phyloP scores from a whole-genome alignment of 2,329 filamentous ascomycete species.

The Stachybotrys echinatus region DNA sequence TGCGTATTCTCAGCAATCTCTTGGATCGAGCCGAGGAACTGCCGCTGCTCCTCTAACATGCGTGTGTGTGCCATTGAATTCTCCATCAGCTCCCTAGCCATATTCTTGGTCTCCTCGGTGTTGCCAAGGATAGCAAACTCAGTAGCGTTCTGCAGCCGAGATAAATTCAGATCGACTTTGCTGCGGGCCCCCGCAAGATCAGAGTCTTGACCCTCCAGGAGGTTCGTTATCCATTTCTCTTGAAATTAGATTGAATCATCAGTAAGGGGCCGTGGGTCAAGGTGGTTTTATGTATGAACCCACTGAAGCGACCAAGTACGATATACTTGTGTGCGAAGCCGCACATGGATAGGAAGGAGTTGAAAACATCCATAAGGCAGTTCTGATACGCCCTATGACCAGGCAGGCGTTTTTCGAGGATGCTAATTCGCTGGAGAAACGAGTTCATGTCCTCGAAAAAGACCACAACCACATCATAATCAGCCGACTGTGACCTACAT shows the following conservation, averaged over 20 bases:
- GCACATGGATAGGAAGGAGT: slow-evolving; percentile 24
- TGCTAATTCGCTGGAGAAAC: slow-evolving; percentile 26
- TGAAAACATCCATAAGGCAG: slow-evolving; percentile 30
- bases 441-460: slow-evolving; percentile 33
- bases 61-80: slow-evolving; percentile 17
- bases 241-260: no score
- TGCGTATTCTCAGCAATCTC: slow-evolving; percentile 19
- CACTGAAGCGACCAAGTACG: slow-evolving; percentile 24
- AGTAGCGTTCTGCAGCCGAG: slow-evolving; percentile 22
- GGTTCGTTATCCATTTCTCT: slow-evolving; percentile 23
- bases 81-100: slow-evolving; percentile 17
- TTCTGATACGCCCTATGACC: slow-evolving; percentile 22
- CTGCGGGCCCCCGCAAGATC: slow-evolving; percentile 23
- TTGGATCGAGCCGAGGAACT: slow-evolving; percentile 17
- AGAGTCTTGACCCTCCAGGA: slow-evolving; percentile 21
- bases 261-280: no score
- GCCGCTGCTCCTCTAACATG: slow-evolving; percentile 17
- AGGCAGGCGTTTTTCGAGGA: slow-evolving; percentile 25
- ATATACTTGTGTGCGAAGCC: slow-evolving; percentile 28
- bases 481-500: slow-evolving; percentile 22
- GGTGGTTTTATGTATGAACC: no score
- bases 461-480: slow-evolving; percentile 30
- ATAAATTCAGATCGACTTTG: slow-evolving; percentile 18
- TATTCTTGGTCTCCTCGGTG: slow-evolving; percentile 22
- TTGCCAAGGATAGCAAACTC: slow-evolving; percentile 27